These are phyloP conservation scores for Bombardia bombarda DNA, from an alignment of 495 filamentous ascomycete genomes.

Conservation along the genomic window DNA sequence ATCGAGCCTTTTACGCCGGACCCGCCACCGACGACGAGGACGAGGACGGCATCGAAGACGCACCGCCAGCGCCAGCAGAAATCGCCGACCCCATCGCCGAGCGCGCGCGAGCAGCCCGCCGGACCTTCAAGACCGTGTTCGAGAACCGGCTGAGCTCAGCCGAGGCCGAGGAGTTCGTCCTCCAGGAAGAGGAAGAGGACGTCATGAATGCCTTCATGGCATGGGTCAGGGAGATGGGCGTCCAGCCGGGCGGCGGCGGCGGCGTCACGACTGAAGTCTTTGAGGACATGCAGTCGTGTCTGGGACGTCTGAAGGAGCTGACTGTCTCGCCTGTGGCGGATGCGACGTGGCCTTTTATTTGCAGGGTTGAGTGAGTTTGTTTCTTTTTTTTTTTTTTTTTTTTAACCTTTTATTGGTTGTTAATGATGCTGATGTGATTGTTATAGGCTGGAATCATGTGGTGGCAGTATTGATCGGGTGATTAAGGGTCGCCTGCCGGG, in stretches of 20 bases:
- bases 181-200: conserved; percentile 17
- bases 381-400: no score
- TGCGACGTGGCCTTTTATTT: conserved; percentile 6
- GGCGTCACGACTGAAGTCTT: conserved; percentile 1
- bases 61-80: no score
- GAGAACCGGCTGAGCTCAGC: conserved; percentile 6
- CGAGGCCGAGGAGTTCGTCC: conserved; percentile 6
- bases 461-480: background rate
- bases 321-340: background rate
- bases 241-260: no score
- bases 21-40: background rate
- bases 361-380: conserved; percentile 13
- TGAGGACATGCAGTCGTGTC: conserved; percentile 1
- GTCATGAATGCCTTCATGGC: conserved; percentile 11
- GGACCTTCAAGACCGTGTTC: conserved; percentile 17
- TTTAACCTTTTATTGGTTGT: no score
- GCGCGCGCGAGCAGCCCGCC: conserved; percentile 2
- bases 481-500: background rate
- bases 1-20: conserved; percentile 16
- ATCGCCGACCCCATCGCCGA: no score
- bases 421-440: no score
- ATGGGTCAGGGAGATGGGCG: conserved; percentile 9
- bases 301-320: conserved; percentile 4
- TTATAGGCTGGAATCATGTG: no score
- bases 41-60: background rate